phyloP scores from a whole-genome alignment of 495 filamentous ascomycete genomes.

The Hypomontagnella monticulosa region DNA sequence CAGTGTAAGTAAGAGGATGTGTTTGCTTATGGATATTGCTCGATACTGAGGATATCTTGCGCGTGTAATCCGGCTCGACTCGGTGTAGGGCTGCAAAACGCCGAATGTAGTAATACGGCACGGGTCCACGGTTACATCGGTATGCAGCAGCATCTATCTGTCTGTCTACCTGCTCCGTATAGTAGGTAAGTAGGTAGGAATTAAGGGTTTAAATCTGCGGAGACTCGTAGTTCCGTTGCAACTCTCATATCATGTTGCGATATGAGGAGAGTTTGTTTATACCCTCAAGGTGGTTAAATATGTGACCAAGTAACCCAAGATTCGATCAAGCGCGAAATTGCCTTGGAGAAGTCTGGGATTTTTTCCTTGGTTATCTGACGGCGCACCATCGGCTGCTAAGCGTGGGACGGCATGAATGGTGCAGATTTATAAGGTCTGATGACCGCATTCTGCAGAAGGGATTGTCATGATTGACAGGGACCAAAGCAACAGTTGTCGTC shows the following conservation, averaged over 20 bases:
- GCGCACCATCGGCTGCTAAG: conserved; percentile 16
- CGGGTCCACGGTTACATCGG: conserved; percentile 29
- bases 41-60: too few species aligned
- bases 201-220: conserved; percentile 8
- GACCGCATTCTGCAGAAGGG: conserved; percentile 36
- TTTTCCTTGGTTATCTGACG: not conserved
- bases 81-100: conserved; percentile 29
- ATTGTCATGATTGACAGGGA: conserved; percentile 36
- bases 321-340: not conserved
- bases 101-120: conserved; percentile 32
- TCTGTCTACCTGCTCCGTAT: conserved; percentile 3
- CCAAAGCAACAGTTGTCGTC: conserved; percentile 13
- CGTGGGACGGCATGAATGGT: conserved; percentile 26
- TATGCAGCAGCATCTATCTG: conserved; percentile 3
- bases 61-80: conserved; percentile 2
- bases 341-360: too few species aligned
- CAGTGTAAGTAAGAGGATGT: too few species aligned
- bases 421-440: conserved; percentile 38
- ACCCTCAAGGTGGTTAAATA: not conserved
- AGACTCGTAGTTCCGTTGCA: not conserved
- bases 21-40: too few species aligned
- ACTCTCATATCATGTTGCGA: not conserved
- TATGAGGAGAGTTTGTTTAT: not conserved
- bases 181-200: too few species aligned
- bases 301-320: not conserved